phyloP scores from a whole-genome alignment of 257 asterid genomes.

The Penstemon eatonii region DNA sequence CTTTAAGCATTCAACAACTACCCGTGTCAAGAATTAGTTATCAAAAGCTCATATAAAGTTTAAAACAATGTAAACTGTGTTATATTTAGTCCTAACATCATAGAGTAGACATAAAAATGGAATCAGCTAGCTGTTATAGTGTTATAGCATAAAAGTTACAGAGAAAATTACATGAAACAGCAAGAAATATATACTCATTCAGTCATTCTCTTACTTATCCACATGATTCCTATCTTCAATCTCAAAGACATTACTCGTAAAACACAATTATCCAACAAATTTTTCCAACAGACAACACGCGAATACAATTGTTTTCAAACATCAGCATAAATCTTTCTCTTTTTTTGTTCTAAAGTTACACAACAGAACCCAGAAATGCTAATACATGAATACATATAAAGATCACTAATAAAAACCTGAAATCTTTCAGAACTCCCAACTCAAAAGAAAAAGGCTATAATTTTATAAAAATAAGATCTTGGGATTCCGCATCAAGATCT shows the following conservation, averaged over 20 bases:
- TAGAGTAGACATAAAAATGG: too few species aligned
- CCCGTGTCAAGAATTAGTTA: not conserved
- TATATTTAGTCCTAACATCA: not conserved
- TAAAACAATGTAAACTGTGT: conserved; percentile 1
- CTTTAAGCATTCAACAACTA: not conserved
- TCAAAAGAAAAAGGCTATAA: not conserved
- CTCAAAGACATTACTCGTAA: not conserved
- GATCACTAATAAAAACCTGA: not conserved
- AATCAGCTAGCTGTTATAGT: too few species aligned
- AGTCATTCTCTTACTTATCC: not conserved
- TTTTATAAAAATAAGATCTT: too few species aligned
- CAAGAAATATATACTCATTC: not conserved
- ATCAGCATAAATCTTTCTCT: not conserved
- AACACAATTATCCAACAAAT: not conserved
- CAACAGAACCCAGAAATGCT: not conserved
- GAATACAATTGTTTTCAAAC: not conserved
- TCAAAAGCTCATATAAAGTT: not conserved
- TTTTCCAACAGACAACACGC: not conserved
- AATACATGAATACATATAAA: not conserved
- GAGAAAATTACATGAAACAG: too few species aligned
- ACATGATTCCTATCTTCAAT: not conserved
- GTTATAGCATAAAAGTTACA: too few species aligned
- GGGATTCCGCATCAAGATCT: not conserved
- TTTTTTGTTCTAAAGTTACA: not conserved
- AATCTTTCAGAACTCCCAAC: not conserved